Conservation (phyloP, 345 rosid genomes). For the Euphorbia peplus region DNA sequence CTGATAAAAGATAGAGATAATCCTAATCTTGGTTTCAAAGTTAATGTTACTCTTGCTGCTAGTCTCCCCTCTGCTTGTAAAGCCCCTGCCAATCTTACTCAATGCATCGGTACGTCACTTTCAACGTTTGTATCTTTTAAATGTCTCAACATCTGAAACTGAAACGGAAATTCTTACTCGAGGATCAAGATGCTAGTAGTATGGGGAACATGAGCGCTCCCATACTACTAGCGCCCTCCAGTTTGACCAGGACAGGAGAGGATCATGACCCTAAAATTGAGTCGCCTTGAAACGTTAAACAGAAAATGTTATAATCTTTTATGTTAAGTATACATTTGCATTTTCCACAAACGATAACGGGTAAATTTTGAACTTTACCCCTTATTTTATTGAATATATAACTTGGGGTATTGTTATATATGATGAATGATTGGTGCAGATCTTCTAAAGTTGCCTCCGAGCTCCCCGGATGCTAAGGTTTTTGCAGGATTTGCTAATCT, state of each 20-base stretch:
- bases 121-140: background rate
- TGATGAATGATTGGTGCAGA: conserved; percentile 29
- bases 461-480: conserved; percentile 60
- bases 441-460: conserved; percentile 56
- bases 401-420: background rate
- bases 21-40: conserved; percentile 63
- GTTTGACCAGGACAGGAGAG: too few species aligned
- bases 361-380: too few species aligned
- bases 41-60: conserved; percentile 61
- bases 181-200: too few species aligned
- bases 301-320: too few species aligned
- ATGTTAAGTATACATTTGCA: too few species aligned
- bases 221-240: too few species aligned
- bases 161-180: too few species aligned
- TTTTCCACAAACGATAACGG: too few species aligned
- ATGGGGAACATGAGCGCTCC: too few species aligned
- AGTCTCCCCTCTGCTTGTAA: conserved; percentile 58
- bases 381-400: background rate
- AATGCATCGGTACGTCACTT: conserved; percentile 52
- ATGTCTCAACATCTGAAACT: background rate
- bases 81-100: conserved; percentile 43
- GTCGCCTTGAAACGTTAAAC: too few species aligned
- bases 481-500: conserved; percentile 53
- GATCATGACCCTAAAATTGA: too few species aligned
- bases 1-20: conserved; percentile 64